Conservation (phyloP, 2,329 filamentous ascomycete species). For the Juglanconis sp. region DNA sequence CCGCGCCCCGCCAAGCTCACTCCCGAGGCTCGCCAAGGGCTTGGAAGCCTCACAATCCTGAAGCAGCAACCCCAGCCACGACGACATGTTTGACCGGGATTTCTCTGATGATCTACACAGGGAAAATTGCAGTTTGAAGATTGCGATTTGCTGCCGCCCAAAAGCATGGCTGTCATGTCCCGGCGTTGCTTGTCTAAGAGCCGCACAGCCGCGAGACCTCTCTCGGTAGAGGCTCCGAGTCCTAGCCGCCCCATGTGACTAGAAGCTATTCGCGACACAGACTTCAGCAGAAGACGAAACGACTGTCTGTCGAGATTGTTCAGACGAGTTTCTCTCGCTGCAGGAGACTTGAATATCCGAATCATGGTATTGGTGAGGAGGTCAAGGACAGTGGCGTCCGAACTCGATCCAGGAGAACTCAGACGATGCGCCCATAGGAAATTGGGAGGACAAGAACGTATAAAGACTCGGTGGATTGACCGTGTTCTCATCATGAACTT, state of each 20-base stretch:
- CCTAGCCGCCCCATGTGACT: neutral
- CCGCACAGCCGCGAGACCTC: neutral
- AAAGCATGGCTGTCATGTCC: neutral
- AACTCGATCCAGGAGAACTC: neutral
- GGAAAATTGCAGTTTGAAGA: neutral
- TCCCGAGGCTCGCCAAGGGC: slow-evolving; percentile 1
- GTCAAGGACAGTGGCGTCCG: neutral
- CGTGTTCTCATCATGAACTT: neutral
- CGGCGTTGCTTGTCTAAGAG: neutral
- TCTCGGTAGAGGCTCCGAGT: neutral
- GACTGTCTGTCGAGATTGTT: neutral
- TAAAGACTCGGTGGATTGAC: neutral
- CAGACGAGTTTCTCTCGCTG: neutral
- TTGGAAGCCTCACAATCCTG: neutral
- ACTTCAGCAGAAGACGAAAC: too few relatives aligned
- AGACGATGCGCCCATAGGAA: neutral
- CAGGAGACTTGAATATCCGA: neutral
- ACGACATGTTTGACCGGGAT: neutral
- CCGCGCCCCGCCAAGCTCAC: neutral
- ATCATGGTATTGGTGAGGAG: neutral
- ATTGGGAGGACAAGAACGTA: neutral
- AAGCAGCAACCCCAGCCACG: neutral
- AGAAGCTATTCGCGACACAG: neutral
- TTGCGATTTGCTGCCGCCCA: neutral
- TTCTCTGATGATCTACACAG: neutral